phyloP scores from a whole-genome alignment of 176 grass and related monocot genomes.

The Paspalum vaginatum region DNA sequence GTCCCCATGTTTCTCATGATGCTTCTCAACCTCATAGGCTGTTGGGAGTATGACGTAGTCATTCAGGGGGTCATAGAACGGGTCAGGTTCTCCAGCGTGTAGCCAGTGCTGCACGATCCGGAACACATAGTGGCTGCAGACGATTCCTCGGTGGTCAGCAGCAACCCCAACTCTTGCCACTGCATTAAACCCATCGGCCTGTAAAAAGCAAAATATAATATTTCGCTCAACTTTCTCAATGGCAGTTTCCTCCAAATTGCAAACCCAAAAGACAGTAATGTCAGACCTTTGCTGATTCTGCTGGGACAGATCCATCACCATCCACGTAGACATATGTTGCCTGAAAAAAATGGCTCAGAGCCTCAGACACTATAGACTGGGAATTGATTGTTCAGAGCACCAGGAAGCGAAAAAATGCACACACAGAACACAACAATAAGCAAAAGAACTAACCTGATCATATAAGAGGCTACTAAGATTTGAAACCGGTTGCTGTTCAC shows the following conservation, averaged over 20 bases:
- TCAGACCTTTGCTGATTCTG: constrained; percentile 84
- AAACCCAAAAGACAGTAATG: constrained; percentile 2
- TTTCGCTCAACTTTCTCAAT: background rate
- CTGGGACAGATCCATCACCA: constrained; percentile 93
- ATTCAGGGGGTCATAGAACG: constrained; percentile 82
- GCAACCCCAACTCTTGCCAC: constrained; percentile 73
- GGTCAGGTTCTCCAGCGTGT: constrained; percentile 68
- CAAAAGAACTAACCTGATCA: constrained; percentile 59
- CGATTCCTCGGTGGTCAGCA: constrained; percentile 86
- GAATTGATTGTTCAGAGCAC: constrained; percentile 5
- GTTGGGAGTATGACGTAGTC: constrained; percentile 86
- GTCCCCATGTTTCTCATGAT: constrained; percentile 42
- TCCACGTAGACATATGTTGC: constrained; percentile 71
- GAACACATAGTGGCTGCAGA: constrained; percentile 66
- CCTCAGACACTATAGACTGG: background rate
- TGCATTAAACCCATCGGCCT: constrained; percentile 77
- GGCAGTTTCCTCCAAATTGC: background rate
- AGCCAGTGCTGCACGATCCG: constrained; percentile 84
- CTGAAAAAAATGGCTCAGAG: constrained; percentile 44
- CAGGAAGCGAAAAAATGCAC: constrained; percentile 16
- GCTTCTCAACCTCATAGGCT: constrained; percentile 55
- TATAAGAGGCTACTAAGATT: constrained; percentile 61
- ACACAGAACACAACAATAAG: constrained; percentile 15
- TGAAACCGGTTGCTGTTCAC: constrained; percentile 65
- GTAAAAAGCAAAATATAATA: constrained; percentile 2